phyloP scores from a whole-genome alignment of 176 grass and related monocot genomes.

The Tillandsia leiboldiana region DNA sequence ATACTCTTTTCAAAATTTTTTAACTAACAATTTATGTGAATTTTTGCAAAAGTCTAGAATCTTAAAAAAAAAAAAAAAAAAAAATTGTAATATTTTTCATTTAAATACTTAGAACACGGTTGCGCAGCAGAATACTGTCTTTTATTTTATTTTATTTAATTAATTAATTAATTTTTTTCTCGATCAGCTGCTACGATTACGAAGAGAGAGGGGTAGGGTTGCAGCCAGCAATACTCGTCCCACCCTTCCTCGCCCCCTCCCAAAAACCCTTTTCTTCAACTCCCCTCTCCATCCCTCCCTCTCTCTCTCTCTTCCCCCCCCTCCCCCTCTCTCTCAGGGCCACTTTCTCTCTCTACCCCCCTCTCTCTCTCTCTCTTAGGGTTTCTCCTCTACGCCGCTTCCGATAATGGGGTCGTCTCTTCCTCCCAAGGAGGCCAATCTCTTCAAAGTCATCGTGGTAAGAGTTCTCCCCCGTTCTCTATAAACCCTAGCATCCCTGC shows the following conservation, averaged over 20 bases:
- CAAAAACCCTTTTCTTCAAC: slow-evolving; percentile 32
- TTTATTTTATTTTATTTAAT: not conserved
- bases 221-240: slow-evolving; percentile 27
- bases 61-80: too few species aligned
- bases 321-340: not conserved
- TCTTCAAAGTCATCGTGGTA: slow-evolving; percentile 99
- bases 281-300: not conserved
- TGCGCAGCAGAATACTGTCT: too few species aligned
- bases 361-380: not conserved
- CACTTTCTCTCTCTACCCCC: slow-evolving; percentile 23
- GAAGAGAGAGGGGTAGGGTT: slow-evolving; percentile 25
- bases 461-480: slow-evolving; percentile 21
- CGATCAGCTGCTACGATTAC: slow-evolving; percentile 13
- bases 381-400: slow-evolving; percentile 17
- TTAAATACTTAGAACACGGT: too few species aligned
- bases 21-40: too few species aligned
- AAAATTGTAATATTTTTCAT: too few species aligned
- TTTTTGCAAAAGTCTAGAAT: too few species aligned
- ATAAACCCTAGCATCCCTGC: not conserved
- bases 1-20: too few species aligned
- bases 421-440: slow-evolving; percentile 92
- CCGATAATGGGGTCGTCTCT: slow-evolving; percentile 85
- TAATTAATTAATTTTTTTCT: not conserved
- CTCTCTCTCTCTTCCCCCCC: too few species aligned
- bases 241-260: slow-evolving; percentile 23